Evolutionary conservation across 169 alveolate genomes (phyloP), one percentile per base, ranked within the genome.

Genomic region (Plasmodium adleri): DNA sequence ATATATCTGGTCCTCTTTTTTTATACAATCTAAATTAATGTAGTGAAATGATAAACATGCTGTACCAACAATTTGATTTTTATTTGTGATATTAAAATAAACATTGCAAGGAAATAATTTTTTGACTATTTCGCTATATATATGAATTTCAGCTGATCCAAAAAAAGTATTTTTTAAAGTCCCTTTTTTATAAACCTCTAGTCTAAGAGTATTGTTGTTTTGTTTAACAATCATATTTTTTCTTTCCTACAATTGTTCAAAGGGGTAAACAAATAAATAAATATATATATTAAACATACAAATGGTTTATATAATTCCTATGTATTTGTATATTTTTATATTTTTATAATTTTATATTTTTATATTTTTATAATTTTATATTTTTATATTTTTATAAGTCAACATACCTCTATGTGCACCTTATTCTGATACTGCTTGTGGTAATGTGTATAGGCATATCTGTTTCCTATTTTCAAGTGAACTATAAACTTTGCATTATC

Each of bases 361-460:
- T 20, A 20, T 32, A 32, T 32, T 32, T 0, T 32, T 32, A 32
- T 20, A 20, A 20, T 20, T 20, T 20, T 20, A 20, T 20, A 20
- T 20, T 20, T 20, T 20, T 20, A 20, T 32, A 32, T 32, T 32
- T 32, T 32, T 32, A 32, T 32, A 32, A 32, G 45, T 32, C 4
- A 0, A 7, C n/a, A 39, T 76, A 76, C 89, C 17, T 76, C 89
- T 64, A 76, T 63, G 54, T 76, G 89, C 22, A 76, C 52, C 12
- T 76, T 76, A 39, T 76, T 76, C 26, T 58, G 76, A 45, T 76
- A 66, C 50, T 76, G 66, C 59, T 76, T 76, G 56, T 76, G 66
- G 52, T 76, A 76, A 70, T 76, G 74, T 47, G 89, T 76, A 47
- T 76, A 76, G 56, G 89, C 63, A 64, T 76, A 76, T 50, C 89